phyloP scores from a whole-genome alignment of 805 yeast species.

The Schizosaccharomyces lindneri region DNA sequence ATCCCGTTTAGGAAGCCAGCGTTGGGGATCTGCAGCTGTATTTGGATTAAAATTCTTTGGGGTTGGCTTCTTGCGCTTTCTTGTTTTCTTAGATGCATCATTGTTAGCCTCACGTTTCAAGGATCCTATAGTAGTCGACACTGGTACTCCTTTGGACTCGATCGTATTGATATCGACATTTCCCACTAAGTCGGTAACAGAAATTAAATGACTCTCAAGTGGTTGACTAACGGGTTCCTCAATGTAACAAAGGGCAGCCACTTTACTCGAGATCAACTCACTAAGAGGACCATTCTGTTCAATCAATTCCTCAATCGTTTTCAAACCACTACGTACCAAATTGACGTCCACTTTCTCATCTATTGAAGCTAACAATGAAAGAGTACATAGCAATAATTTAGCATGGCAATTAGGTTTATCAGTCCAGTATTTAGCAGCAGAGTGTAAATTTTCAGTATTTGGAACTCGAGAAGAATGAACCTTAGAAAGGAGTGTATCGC shows the following conservation, averaged over 20 bases:
- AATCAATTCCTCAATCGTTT: background rate
- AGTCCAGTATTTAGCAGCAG: background rate
- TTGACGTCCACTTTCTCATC: background rate
- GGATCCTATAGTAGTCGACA: background rate
- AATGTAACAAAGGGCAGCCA: background rate
- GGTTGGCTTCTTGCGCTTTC: slow-evolving; percentile 12
- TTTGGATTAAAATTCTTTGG: slow-evolving; percentile 21
- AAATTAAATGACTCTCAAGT: background rate
- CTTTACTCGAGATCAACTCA: background rate
- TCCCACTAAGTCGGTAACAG: background rate
- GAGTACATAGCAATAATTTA: background rate
- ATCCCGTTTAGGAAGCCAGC: slow-evolving; percentile 81
- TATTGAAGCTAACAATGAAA: background rate
- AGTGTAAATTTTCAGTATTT: background rate
- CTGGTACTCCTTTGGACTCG: background rate
- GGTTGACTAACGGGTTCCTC: background rate
- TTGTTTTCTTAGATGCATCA: background rate
- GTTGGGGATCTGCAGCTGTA: slow-evolving; percentile 34
- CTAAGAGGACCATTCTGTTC: background rate
- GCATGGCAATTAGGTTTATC: background rate
- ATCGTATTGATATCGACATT: background rate
- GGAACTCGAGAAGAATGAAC: background rate
- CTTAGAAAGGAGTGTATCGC: background rate
- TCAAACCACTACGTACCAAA: background rate
- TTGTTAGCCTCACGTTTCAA: background rate